phyloP scores from a whole-genome alignment of 2,329 filamentous ascomycete species.

The Sporothrix protearum region DNA sequence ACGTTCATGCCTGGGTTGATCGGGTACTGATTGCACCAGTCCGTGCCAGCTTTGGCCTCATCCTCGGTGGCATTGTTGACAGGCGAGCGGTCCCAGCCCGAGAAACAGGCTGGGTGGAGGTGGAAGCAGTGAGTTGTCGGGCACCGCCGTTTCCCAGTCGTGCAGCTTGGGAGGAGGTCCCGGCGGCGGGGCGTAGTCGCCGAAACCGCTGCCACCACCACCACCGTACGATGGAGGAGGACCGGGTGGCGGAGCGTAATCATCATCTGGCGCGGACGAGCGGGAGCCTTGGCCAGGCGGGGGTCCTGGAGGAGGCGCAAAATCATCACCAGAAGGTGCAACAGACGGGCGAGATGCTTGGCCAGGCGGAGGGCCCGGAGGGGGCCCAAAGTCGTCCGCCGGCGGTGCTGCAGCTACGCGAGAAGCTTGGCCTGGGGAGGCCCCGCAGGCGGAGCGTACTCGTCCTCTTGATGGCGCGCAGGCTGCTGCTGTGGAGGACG shows the following conservation, averaged over 20 bases:
- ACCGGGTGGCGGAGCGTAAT: slow-evolving; percentile 28
- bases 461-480: neutral
- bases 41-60: slow-evolving; percentile 55
- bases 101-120: slow-evolving; percentile 67
- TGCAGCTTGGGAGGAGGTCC: slow-evolving; percentile 45
- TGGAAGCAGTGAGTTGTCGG: slow-evolving; percentile 68
- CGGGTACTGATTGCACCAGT: slow-evolving; percentile 61
- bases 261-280: slow-evolving; percentile 19
- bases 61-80: slow-evolving; percentile 59
- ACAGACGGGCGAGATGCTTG: neutral
- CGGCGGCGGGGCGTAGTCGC: slow-evolving; percentile 33
- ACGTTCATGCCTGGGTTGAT: slow-evolving; percentile 51
- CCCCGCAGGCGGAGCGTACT: slow-evolving; percentile 26
- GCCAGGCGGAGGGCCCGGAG: slow-evolving; percentile 28
- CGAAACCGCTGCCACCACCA: neutral
- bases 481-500: slow-evolving; percentile 10
- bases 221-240: slow-evolving; percentile 30
- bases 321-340: neutral
- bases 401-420: neutral
- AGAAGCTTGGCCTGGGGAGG: neutral
- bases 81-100: slow-evolving; percentile 60
- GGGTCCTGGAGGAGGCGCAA: slow-evolving; percentile 30
- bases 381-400: slow-evolving; percentile 27
- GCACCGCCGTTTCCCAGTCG: slow-evolving; percentile 67
- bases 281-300: neutral